Evolutionary conservation across 495 filamentous ascomycete genomes (phyloP).

Genomic region (Aspergillus cavernicola): DNA sequence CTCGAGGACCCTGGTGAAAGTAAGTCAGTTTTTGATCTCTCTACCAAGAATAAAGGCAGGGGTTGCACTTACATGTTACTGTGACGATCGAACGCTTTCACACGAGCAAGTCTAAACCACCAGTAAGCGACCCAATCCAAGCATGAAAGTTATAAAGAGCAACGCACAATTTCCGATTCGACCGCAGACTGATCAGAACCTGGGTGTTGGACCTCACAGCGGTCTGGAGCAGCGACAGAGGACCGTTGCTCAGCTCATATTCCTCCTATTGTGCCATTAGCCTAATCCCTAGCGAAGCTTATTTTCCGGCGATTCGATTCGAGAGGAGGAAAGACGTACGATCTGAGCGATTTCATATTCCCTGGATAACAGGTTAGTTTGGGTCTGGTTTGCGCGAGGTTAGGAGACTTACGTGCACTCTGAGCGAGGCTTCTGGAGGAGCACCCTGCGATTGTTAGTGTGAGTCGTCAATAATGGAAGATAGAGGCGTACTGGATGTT

Average conservation of each 20-base stretch:
- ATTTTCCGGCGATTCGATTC: neutral
- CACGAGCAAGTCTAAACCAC: conserved; percentile 54
- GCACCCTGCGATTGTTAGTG: conserved; percentile 1
- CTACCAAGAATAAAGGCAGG: neutral
- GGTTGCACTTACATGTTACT: conserved; percentile 66
- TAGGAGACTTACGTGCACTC: conserved; percentile 15
- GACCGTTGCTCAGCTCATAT: conserved; percentile 74
- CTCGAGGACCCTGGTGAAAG: conserved; percentile 60
- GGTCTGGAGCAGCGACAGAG: conserved; percentile 88
- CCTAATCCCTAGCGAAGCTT: neutral
- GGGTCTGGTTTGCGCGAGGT: neutral
- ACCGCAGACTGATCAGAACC: conserved; percentile 85
- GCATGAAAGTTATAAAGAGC: neutral
- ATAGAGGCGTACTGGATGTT: conserved; percentile 11
- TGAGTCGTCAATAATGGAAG: neutral
- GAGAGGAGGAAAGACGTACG: neutral
- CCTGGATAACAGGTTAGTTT: conserved; percentile 4
- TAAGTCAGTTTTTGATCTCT: neutral
- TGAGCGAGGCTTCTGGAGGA: conserved; percentile 16
- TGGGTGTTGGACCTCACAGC: conserved; percentile 83
- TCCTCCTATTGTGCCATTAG: conserved; percentile 12
- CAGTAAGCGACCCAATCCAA: neutral
- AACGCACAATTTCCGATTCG: conserved; percentile 70
- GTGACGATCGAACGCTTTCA: conserved; percentile 90
- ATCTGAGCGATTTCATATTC: conserved; percentile 17